A percentile compares a stretch with the other conserved stretches of the same genome.
These are phyloP conservation scores for Intubia oerlemansii DNA, from an alignment of 2,329 filamentous ascomycete genomes.

Conservation along the genomic window DNA sequence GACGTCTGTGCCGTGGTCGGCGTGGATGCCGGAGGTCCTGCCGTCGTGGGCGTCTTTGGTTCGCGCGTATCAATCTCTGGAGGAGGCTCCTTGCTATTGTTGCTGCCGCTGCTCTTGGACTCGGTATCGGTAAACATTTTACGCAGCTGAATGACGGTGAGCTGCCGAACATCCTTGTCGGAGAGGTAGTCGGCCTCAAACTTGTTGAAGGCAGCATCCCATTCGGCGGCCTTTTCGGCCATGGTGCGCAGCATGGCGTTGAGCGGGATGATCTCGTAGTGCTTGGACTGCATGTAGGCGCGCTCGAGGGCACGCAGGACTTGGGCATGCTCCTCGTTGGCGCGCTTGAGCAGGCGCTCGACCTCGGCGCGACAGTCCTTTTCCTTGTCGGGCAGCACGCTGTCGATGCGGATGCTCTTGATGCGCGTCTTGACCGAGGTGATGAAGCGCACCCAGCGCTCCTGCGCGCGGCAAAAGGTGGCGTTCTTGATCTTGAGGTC, in stretches of 20 bases:
- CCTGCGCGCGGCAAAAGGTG: constrained; percentile 60
- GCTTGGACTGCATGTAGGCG: constrained; percentile 81
- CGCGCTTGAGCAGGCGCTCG: constrained; percentile 54
- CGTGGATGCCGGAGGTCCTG: no score
- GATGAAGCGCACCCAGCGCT: constrained; percentile 73
- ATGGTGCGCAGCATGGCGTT: constrained; percentile 77
- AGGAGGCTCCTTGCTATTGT: no score
- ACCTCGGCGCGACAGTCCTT: constrained; percentile 68
- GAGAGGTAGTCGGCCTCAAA: constrained; percentile 90
- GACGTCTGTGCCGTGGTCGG: constrained; percentile 2
- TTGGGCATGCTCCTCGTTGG: constrained; percentile 60
- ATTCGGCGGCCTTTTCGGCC: constrained; percentile 80
- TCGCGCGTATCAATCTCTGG: constrained; percentile 44
- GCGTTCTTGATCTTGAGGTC: constrained; percentile 87
- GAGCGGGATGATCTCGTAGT: constrained; percentile 90
- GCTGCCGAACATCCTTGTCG: constrained; percentile 83
- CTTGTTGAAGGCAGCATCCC: constrained; percentile 76
- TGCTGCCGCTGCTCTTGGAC: no score
- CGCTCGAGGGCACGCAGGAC: constrained; percentile 64
- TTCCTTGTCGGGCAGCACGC: constrained; percentile 67
- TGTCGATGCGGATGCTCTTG: constrained; percentile 77
- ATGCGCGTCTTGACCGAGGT: constrained; percentile 64
- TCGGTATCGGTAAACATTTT: constrained; percentile 90
- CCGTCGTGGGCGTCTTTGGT: constrained; percentile 6
- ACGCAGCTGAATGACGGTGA: constrained; percentile 80